Base-by-base conservation (phyloP, 805 yeast species). In the Teunomyces kruisii region DNA sequence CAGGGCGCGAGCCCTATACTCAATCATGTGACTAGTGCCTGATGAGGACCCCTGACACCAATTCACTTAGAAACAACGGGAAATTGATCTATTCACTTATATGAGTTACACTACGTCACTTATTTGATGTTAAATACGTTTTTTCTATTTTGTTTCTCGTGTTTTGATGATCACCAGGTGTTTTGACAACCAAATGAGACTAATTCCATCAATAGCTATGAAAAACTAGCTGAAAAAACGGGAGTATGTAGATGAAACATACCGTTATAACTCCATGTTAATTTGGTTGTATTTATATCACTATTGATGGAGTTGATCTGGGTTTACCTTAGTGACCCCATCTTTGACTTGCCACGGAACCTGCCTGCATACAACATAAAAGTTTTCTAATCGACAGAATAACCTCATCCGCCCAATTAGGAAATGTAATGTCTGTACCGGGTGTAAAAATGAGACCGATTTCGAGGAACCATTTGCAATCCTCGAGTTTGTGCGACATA, bases 361-460 rank as follows among this genome's bases (percentile, higher is more conserved):
- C 17, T 15, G 9, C 55, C 57, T 54, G 58, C 55, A 55, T 44
- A 42, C 42, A 33, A 31, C 15, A 15, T 28, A 32, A 36, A 39
- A 53, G 53, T 33, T 27, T 51, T 64, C 59, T 56, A 59, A 63
- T 64, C 69, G 55, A 55, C 51, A 50, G 44, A 51, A 47, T 60
- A 61, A 47, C 70, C 57, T 47, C 53, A 54, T 54, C 55, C 43
- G 54, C 65, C 65, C 70, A 55, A 63, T 55, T 65, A 65, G 70
- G 70, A 49, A 64, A 61, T 56, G 65, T 62, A 64, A 61, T 51
- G 39, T 44, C 58, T 32, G 32, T 32, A 45, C 45, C 37, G 45
- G 30, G 29, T 6, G 43, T 40, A 37, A 47, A 14, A 9, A 8
- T 27, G 40, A 52, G 50, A 29, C 26, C 13, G 16, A 22, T 7